A percentile compares a stretch with the other conserved stretches of the same genome.
Conservation (phyloP, 176 grass and related monocot genomes). For the Elaeis guineensis region DNA sequence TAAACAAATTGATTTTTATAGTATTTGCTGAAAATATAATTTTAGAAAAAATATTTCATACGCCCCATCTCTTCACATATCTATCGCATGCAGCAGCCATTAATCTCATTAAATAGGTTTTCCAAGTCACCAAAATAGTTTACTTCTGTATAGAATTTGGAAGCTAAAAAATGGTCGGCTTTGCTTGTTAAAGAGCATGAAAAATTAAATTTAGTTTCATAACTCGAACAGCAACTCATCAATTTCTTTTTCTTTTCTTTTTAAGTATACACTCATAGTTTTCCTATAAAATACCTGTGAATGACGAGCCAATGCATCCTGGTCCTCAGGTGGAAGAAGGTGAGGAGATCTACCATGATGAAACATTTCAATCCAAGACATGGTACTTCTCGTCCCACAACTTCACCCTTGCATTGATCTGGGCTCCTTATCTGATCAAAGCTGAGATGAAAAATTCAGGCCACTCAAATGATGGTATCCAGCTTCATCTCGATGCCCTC, state of each 20-base stretch:
- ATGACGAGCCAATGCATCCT: background rate
- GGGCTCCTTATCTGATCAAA: too few species aligned
- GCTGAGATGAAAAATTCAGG: too few species aligned
- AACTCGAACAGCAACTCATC: too few species aligned
- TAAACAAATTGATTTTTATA: background rate
- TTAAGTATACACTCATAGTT: background rate
- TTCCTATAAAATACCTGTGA: background rate
- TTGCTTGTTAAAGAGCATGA: background rate
- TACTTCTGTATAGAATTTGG: too few species aligned
- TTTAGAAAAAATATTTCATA: background rate
- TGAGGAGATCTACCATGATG: constrained; percentile 3
- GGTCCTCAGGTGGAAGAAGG: constrained; percentile 13
- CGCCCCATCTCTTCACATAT: background rate
- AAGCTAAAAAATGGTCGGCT: background rate
- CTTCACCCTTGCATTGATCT: too few species aligned
- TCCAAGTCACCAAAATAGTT: background rate
- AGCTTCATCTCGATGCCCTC: too few species aligned
- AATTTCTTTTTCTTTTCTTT: background rate
- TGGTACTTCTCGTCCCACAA: background rate
- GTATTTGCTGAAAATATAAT: too few species aligned
- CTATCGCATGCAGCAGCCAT: background rate
- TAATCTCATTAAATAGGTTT: background rate
- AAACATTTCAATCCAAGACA: constrained; percentile 5
- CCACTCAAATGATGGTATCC: too few species aligned
- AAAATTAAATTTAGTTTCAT: background rate